Percentiles rank a stretch among this genome's conserved stretches.
These are phyloP conservation scores for Neonectria punicea DNA, from an alignment of 2,329 filamentous ascomycete genomes.

Conservation along the genomic window DNA sequence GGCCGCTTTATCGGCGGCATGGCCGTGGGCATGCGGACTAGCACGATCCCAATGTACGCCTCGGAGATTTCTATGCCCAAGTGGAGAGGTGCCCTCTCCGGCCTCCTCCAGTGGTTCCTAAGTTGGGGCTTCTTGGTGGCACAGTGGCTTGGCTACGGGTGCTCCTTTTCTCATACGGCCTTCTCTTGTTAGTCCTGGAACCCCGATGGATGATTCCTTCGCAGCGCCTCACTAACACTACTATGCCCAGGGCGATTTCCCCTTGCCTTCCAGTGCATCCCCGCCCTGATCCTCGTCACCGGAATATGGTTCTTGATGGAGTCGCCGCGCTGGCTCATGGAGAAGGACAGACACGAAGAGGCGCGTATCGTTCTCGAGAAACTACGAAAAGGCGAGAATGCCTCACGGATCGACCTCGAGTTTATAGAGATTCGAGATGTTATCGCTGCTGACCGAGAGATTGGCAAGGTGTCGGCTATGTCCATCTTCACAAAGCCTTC, in stretches of 20 bases:
- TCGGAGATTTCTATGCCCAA: slow-evolving; percentile 53
- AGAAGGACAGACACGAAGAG: slow-evolving; percentile 49
- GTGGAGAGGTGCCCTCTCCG: slow-evolving; percentile 52
- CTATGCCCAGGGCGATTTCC: slow-evolving; percentile 45
- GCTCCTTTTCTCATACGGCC: slow-evolving; percentile 37
- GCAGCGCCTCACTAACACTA: slow-evolving; percentile 1
- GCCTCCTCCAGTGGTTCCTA: slow-evolving; percentile 58
- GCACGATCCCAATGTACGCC: slow-evolving; percentile 59
- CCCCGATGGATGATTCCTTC: neutral
- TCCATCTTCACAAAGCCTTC: slow-evolving; percentile 54
- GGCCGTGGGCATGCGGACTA: slow-evolving; percentile 59
- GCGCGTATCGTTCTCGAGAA: slow-evolving; percentile 49
- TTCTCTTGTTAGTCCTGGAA: slow-evolving; percentile 43
- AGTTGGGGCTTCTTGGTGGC: slow-evolving; percentile 55
- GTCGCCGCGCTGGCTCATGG: slow-evolving; percentile 44
- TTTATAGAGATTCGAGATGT: slow-evolving; percentile 53
- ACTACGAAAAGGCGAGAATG: slow-evolving; percentile 44
- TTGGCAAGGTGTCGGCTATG: slow-evolving; percentile 51
- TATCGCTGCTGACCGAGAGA: slow-evolving; percentile 49
- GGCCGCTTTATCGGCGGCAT: slow-evolving; percentile 61
- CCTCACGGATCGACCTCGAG: slow-evolving; percentile 51
- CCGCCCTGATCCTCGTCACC: slow-evolving; percentile 33
- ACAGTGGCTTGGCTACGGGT: slow-evolving; percentile 48
- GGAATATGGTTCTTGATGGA: slow-evolving; percentile 43
- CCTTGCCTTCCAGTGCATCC: slow-evolving; percentile 44